phyloP scores from a whole-genome alignment of 2,329 filamentous ascomycete genomes.

The Esteya vermicola region DNA sequence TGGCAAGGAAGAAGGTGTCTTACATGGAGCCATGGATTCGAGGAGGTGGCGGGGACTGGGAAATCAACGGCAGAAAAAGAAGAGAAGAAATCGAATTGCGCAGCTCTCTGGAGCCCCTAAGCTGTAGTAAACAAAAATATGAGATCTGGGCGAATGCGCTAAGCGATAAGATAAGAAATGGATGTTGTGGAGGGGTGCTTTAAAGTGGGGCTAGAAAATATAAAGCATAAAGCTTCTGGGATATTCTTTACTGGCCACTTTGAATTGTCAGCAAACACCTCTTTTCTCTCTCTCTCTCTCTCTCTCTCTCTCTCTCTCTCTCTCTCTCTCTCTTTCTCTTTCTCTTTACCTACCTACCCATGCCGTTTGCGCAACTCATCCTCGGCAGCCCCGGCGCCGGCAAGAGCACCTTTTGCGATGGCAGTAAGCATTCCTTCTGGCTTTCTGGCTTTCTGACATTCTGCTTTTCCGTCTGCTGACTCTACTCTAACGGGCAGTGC shows the following conservation, averaged over 20 bases:
- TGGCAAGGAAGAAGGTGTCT: background rate
- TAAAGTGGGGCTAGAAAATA: background rate
- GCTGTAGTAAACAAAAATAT: constrained; percentile 9
- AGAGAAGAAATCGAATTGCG: background rate
- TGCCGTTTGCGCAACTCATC: constrained; percentile 63
- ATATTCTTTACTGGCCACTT: background rate
- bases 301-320: too few species aligned
- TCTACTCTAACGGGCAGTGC: constrained; percentile 42
- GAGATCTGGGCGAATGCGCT: constrained; percentile 2
- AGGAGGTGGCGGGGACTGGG: background rate
- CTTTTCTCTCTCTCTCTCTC: too few species aligned
- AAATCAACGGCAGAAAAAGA: background rate
- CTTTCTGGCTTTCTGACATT: background rate
- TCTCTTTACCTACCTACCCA: too few species aligned
- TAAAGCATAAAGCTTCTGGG: background rate
- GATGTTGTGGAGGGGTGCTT: background rate
- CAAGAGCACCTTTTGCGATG: constrained; percentile 97
- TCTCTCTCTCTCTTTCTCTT: too few species aligned
- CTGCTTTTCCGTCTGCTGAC: background rate
- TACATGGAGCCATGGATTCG: constrained; percentile 9
- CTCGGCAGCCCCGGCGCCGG: constrained; percentile 90
- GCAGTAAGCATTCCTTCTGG: constrained; percentile 40
- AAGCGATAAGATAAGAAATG: constrained; percentile 11
- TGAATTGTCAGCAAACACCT: background rate
- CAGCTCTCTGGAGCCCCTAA: too few species aligned